phyloP scores from a whole-genome alignment of 352 stramenopile species.

The Saprolegnia parasitica region DNA sequence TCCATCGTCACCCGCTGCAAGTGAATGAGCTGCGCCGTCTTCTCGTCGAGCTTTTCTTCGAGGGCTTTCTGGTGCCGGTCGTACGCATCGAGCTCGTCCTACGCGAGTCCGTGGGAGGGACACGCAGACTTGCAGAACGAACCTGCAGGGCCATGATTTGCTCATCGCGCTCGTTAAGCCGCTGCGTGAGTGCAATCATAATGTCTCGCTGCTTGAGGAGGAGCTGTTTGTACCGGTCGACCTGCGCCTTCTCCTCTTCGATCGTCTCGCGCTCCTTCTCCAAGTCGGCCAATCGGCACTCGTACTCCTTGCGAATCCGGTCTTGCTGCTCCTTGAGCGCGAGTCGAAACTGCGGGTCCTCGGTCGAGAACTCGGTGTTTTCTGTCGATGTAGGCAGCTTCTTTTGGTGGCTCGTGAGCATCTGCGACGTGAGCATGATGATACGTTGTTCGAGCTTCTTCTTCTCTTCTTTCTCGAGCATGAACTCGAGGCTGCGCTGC shows the following conservation, averaged over 20 bases:
- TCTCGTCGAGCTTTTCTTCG: constrained; percentile 92
- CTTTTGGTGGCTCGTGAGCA: constrained; percentile 73
- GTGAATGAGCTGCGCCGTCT: constrained; percentile 91
- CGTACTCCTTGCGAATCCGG: constrained; percentile 88
- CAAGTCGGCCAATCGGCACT: constrained; percentile 86
- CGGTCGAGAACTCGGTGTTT: constrained; percentile 42
- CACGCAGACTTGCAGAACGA: background rate
- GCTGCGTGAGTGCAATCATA: constrained; percentile 94
- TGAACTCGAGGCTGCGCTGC: constrained; percentile 88
- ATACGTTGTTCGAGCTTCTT: constrained; percentile 92
- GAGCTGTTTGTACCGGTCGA: constrained; percentile 94
- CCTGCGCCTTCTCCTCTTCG: constrained; percentile 92
- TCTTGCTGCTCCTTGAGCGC: constrained; percentile 88
- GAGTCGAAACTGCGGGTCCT: constrained; percentile 74
- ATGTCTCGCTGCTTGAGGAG: constrained; percentile 96
- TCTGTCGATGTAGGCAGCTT: background rate
- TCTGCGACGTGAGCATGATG: constrained; percentile 87
- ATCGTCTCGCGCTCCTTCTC: constrained; percentile 93
- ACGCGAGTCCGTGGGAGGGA: background rate
- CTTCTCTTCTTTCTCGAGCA: constrained; percentile 95
- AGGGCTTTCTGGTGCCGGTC: constrained; percentile 89
- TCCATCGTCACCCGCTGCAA: constrained; percentile 89
- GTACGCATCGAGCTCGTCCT: constrained; percentile 91
- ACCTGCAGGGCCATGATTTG: constrained; percentile 91
- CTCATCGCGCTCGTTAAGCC: constrained; percentile 93